Conservation (phyloP, 441 rosid genomes). For the Brassica balearica region DNA sequence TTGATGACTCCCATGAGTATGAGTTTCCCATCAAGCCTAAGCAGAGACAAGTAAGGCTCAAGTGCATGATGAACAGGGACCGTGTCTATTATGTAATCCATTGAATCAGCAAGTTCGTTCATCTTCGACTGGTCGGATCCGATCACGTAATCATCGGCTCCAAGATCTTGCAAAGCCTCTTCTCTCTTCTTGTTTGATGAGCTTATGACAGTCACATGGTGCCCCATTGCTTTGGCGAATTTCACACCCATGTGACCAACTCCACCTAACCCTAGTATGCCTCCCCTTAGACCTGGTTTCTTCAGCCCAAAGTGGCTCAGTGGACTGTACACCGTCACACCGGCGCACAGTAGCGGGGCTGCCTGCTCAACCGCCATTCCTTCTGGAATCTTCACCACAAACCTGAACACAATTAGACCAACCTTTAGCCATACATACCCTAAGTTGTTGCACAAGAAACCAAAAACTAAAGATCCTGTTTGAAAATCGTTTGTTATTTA, state of each 20-base stretch:
- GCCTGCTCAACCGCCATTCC: constrained; percentile 86
- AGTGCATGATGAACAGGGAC: constrained; percentile 70
- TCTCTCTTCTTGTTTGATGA: constrained; percentile 67
- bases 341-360: constrained; percentile 70
- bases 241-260: constrained; percentile 86
- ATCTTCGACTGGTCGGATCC: constrained; percentile 58
- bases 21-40: constrained; percentile 68
- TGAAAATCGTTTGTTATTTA: not conserved
- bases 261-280: constrained; percentile 73
- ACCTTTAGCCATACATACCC: constrained; percentile 19
- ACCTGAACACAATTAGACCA: constrained; percentile 49
- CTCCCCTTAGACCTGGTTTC: constrained; percentile 67
- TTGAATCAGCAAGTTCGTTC: constrained; percentile 59
- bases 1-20: constrained; percentile 65
- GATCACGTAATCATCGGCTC: constrained; percentile 68
- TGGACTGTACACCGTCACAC: constrained; percentile 76
- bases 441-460: constrained; percentile 25
- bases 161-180: constrained; percentile 69
- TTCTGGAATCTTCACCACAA: constrained; percentile 84
- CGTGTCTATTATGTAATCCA: constrained; percentile 72
- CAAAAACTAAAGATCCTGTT: not conserved
- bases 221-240: constrained; percentile 79
- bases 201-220: constrained; percentile 75
- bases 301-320: constrained; percentile 73
- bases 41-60: constrained; percentile 62